phyloP scores from a whole-genome alignment of 331 rosid species.

The Arachis monticola region DNA sequence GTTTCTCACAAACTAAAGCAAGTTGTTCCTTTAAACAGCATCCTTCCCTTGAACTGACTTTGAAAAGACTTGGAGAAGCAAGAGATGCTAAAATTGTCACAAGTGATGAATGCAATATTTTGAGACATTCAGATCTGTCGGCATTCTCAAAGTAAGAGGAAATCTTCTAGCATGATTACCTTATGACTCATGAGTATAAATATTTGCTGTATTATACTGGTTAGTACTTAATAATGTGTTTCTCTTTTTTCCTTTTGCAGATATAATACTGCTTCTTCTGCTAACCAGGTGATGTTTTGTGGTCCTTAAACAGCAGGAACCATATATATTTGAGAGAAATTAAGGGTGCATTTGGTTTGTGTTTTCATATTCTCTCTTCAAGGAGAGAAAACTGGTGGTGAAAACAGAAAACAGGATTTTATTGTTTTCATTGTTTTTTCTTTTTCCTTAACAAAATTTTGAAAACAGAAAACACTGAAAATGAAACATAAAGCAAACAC shows the following conservation, averaged over 20 bases:
- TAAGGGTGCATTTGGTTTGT: too few relatives aligned
- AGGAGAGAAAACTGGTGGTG: too few relatives aligned
- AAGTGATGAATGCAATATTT: constrained; percentile 55
- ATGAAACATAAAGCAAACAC: too few relatives aligned
- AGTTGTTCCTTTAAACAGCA: constrained; percentile 47
- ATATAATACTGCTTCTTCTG: constrained; percentile 60
- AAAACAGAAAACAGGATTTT: too few relatives aligned
- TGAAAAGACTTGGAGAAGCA: constrained; percentile 58
- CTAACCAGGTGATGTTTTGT: constrained; percentile 59
- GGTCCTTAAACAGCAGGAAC: constrained; percentile 28
- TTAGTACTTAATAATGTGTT: constrained; percentile 4
- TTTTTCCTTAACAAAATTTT: too few relatives aligned
- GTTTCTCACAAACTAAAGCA: constrained; percentile 46
- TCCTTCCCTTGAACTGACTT: constrained; percentile 62
- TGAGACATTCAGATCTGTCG: constrained; percentile 67
- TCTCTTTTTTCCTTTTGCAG: constrained; percentile 51
- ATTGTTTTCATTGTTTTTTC: too few relatives aligned
- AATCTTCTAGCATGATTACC: constrained; percentile 12
- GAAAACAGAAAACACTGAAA: too few relatives aligned
- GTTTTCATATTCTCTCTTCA: too few relatives aligned
- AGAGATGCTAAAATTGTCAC: constrained; percentile 47
- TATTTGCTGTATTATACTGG: constrained; percentile 27
- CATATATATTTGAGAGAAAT: neutral
- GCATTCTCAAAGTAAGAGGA: constrained; percentile 74
- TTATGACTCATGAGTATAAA: constrained; percentile 1